Evolutionary conservation across 2,329 filamentous ascomycete genomes (phyloP).

Genomic region (Botryotinia globosa): DNA sequence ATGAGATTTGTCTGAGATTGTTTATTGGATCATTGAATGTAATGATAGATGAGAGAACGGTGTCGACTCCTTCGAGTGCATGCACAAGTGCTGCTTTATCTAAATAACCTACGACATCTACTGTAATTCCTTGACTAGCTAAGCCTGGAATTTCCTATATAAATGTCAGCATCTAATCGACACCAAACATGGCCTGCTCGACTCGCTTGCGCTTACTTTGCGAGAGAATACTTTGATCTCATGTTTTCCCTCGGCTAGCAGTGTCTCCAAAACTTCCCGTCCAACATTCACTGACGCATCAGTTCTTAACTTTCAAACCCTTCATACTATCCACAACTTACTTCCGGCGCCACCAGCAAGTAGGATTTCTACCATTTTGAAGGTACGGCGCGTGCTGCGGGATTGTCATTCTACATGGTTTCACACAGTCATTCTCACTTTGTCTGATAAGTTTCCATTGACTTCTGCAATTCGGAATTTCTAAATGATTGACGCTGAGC

Average conservation of each 20-base stretch:
- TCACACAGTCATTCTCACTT: too few relatives aligned
- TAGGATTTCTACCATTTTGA: constrained; percentile 45
- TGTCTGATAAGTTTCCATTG: too few relatives aligned
- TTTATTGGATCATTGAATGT: constrained; percentile 34
- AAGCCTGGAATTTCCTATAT: neutral
- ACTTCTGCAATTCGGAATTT: too few relatives aligned
- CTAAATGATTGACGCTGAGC: too few relatives aligned
- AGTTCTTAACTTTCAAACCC: neutral
- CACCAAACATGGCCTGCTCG: too few relatives aligned
- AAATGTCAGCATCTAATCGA: neutral
- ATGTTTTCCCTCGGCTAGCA: constrained; percentile 50
- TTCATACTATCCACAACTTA: constrained; percentile 31
- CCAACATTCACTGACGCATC: constrained; percentile 46
- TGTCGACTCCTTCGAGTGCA: constrained; percentile 47
- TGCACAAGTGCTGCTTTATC: constrained; percentile 30
- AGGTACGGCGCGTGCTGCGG: too few relatives aligned
- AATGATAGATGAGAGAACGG: constrained; percentile 49
- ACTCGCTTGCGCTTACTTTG: constrained; percentile 37
- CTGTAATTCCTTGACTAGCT: constrained; percentile 37
- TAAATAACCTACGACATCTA: constrained; percentile 46
- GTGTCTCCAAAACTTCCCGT: constrained; percentile 50
- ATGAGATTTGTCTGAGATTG: constrained; percentile 40
- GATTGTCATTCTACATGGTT: too few relatives aligned
- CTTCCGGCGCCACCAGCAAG: constrained; percentile 47
- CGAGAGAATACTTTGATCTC: constrained; percentile 52